Evolutionary conservation across 2,329 filamentous ascomycete species (phyloP), one percentile per base, ranked within the genome.

Genomic region (Trichoderma arundinaceum): DNA sequence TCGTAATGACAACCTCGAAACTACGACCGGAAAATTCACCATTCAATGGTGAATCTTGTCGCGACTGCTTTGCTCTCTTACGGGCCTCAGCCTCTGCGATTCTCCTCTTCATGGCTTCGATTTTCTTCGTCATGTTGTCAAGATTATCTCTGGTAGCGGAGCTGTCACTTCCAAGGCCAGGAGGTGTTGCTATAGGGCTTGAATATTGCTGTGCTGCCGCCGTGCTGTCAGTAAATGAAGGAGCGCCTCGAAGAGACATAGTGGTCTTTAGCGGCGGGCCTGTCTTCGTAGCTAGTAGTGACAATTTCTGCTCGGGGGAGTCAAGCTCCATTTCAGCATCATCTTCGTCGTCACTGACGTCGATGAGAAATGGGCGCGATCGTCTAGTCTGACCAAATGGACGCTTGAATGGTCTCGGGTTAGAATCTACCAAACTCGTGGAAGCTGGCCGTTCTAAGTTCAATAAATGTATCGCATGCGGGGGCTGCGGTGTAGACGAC

Each of bases 341-440:
- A 64, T 87, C 86, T 57, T 87, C 84, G 43, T 85, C 83, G 7
- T 96, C 94, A 73, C 92, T 96, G 44, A 96, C 89, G 69, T 96
- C 87, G 70, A 97, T 96, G 44, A 97, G 86, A 60, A 96, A 85
- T 2, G 84, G 84, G 57, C 88, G 83, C 28, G 89, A 83, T 59
- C 84, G 80, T 28, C 82, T 81, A 53, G 81, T 82, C 51, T 88
- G 86, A 12, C 85, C 86, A 71, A 89, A 88, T 4, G 87, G 84
- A 56, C 89, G 86, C 71, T 91, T 91, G 15, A 78, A 73, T 1
- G 77, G 72, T 2, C 74, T 71, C 0, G 74, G 72, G 13, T 81
- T 77, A 19, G 82, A 80, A n/a, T 86, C 84, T 67, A 91, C 87
- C 68, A 91, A 89, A 72, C 93, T 90, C 4, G 90, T 85, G 12